Percentiles rank a stretch among this genome's conserved stretches.
Conservation (phyloP, 305 asterid species). For the Striga hermonthica region DNA sequence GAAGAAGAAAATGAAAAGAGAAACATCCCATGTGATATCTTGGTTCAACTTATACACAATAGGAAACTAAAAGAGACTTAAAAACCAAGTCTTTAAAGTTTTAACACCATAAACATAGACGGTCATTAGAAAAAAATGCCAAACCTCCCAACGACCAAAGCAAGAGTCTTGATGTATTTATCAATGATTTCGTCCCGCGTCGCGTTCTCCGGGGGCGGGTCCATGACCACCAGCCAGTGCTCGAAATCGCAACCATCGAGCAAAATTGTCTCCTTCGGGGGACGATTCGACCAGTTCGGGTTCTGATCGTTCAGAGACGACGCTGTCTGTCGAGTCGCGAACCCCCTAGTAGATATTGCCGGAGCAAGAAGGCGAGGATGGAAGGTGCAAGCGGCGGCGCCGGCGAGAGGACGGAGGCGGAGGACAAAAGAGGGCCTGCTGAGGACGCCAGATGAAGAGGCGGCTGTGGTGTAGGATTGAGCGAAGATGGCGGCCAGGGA, state of each 20-base stretch:
- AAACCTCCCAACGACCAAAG: slow-evolving; percentile 74
- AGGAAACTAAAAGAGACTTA: background rate
- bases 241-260: slow-evolving; percentile 97
- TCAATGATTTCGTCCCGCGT: slow-evolving; percentile 79
- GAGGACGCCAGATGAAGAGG: slow-evolving; percentile 33
- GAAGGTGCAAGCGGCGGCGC: slow-evolving; percentile 37
- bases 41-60: background rate
- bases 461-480: slow-evolving; percentile 43
- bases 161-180: slow-evolving; percentile 70
- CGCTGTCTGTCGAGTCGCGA: slow-evolving; percentile 57
- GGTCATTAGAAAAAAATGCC: slow-evolving; percentile 1
- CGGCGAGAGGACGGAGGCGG: slow-evolving; percentile 68
- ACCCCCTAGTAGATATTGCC: slow-evolving; percentile 41
- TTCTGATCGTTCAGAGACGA: slow-evolving; percentile 76
- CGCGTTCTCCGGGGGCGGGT: slow-evolving; percentile 70
- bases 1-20: background rate
- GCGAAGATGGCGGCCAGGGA: slow-evolving; percentile 31
- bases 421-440: slow-evolving; percentile 36
- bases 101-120: too few species aligned
- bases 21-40: background rate
- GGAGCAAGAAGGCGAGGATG: slow-evolving; percentile 38
- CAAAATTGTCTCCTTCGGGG: slow-evolving; percentile 88
- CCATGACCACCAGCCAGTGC: slow-evolving; percentile 97
- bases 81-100: background rate
- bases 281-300: slow-evolving; percentile 91